Conservation (phyloP, 768 basidiomycete genomes). For the Pleurotus tuoliensis region DNA sequence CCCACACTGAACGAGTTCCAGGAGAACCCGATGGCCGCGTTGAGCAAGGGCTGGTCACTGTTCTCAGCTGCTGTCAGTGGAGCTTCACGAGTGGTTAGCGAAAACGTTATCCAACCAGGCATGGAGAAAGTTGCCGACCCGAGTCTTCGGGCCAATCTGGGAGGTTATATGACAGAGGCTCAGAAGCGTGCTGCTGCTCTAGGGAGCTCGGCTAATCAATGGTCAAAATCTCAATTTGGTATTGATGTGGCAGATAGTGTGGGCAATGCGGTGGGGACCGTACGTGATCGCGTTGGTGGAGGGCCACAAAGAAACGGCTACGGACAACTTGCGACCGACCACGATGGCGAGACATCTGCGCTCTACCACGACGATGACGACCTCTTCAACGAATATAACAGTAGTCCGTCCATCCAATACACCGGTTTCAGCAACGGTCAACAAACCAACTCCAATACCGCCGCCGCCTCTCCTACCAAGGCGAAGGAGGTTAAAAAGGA, state of each 20-base stretch:
- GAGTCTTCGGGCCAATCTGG: constrained; percentile 67
- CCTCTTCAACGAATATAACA: constrained; percentile 51
- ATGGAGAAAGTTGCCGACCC: constrained; percentile 82
- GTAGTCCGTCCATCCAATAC: constrained; percentile 11
- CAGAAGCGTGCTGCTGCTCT: constrained; percentile 59
- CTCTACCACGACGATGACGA: constrained; percentile 69
- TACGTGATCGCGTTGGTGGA: constrained; percentile 53
- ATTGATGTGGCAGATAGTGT: constrained; percentile 83
- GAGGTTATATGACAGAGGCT: constrained; percentile 68
- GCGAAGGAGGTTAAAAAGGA: constrained; percentile 29
- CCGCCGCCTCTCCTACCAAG: constrained; percentile 29
- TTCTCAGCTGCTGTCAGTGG: constrained; percentile 82
- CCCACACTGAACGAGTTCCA: constrained; percentile 82
- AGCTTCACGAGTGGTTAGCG: constrained; percentile 74
- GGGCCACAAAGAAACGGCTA: constrained; percentile 54
- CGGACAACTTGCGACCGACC: constrained; percentile 39
- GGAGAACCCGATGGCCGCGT: constrained; percentile 78
- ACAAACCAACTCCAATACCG: constrained; percentile 13
- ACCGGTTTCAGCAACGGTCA: constrained; percentile 13
- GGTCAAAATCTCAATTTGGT: constrained; percentile 74
- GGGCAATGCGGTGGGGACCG: constrained; percentile 62
- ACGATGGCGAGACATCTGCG: constrained; percentile 54
- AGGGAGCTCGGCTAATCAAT: constrained; percentile 67
- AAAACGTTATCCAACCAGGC: constrained; percentile 89
- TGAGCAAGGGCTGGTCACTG: constrained; percentile 96